Evolutionary conservation across 352 stramenopile genomes (phyloP).

Genomic region (Globisporangium megalacanthum): DNA sequence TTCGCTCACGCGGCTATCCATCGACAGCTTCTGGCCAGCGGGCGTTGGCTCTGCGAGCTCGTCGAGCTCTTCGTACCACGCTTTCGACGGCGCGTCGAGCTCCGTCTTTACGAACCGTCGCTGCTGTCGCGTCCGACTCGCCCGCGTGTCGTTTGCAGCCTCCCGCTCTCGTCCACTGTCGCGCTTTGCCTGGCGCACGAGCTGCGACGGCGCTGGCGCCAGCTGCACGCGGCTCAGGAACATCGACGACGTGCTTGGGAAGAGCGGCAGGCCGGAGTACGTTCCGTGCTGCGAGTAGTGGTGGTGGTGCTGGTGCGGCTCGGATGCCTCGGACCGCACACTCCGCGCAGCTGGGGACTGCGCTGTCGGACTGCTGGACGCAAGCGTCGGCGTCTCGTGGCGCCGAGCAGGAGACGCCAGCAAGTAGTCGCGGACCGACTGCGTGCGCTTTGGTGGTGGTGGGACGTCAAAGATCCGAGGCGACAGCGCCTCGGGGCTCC

Average conservation of each 20-base stretch:
- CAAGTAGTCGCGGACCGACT: constrained; percentile 12
- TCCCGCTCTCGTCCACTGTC: background rate
- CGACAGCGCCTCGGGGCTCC: constrained; percentile 9
- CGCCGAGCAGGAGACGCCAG: background rate
- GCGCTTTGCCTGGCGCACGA: background rate
- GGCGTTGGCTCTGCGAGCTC: constrained; percentile 12
- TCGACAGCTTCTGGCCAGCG: constrained; percentile 17
- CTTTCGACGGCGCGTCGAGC: constrained; percentile 8
- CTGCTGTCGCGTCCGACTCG: background rate
- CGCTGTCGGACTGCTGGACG: background rate
- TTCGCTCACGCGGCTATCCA: constrained; percentile 32
- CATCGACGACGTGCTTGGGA: constrained; percentile 13
- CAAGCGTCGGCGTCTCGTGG: background rate
- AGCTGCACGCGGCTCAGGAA: constrained; percentile 11
- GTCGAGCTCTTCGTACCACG: constrained; percentile 18
- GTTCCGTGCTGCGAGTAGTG: constrained; percentile 9
- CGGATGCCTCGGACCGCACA: constrained; percentile 9
- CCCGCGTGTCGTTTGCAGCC: background rate
- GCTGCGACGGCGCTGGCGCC: constrained; percentile 5
- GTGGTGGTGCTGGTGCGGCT: background rate
- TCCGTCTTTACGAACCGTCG: constrained; percentile 13
- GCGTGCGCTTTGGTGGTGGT: constrained; percentile 7
- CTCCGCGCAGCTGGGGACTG: background rate
- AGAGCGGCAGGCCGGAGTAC: constrained; percentile 6
- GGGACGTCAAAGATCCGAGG: constrained; percentile 5